These are phyloP conservation scores for Arthrocladium fulminans DNA, from an alignment of 2,329 filamentous ascomycete genomes.

Conservation along the genomic window DNA sequence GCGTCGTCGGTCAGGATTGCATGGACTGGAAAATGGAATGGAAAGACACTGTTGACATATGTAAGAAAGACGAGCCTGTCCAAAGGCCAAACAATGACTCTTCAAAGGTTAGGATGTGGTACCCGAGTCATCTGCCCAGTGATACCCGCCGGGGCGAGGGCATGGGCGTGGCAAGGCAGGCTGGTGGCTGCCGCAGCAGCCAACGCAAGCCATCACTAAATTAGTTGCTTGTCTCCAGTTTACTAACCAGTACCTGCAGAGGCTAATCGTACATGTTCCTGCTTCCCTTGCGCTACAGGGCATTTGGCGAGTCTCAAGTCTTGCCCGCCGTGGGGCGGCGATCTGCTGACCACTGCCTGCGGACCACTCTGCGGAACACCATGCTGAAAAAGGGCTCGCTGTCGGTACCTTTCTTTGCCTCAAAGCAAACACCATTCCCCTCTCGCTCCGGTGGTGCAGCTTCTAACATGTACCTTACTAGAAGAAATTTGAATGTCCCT, in stretches of 20 bases:
- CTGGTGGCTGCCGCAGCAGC: background rate
- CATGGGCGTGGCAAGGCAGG: background rate
- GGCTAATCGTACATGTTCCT: background rate
- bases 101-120: no score
- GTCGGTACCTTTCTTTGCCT: no score
- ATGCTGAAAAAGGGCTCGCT: no score
- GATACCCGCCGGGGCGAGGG: background rate
- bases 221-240: no score
- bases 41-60: background rate
- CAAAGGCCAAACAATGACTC: constrained; percentile 2
- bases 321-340: background rate
- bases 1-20: background rate
- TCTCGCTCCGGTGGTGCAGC: no score
- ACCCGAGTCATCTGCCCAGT: background rate
- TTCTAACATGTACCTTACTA: no score
- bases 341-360: background rate
- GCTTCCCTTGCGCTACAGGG: background rate
- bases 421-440: no score
- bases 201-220: background rate
- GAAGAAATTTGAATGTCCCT: no score
- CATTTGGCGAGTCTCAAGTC: background rate
- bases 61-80: background rate
- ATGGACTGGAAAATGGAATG: background rate
- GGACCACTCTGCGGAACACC: no score
- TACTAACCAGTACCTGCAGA: background rate